Percentiles rank a stretch among this genome's conserved stretches.
phyloP scores from a whole-genome alignment of 73 alveolate genomes.

The Paramecium tetraurelia region DNA sequence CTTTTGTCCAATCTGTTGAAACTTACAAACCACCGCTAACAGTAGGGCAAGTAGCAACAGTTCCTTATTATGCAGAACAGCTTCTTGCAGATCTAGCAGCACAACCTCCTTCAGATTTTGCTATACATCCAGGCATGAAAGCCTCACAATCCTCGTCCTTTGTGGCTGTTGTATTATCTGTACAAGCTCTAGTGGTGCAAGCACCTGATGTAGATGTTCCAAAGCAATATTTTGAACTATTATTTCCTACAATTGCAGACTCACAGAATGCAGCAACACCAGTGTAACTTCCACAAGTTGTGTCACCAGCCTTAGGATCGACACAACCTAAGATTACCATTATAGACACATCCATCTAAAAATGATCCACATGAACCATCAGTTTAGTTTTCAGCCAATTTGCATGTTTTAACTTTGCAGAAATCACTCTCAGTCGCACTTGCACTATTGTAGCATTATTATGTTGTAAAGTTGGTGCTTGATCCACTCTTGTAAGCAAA shows the following conservation, averaged over 20 bases:
- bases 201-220: background rate
- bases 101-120: conserved; percentile 1
- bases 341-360: background rate
- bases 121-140: background rate
- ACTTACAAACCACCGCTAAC: background rate
- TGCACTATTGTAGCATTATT: background rate
- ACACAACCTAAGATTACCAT: background rate
- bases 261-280: background rate
- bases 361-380: background rate
- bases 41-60: background rate
- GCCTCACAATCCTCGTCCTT: background rate
- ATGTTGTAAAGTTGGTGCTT: background rate
- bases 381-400: background rate
- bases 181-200: background rate
- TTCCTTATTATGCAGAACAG: background rate
- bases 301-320: background rate
- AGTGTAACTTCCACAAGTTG: background rate
- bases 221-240: background rate
- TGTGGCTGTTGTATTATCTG: background rate
- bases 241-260: background rate
- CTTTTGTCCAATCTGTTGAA: background rate
- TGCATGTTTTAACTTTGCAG: background rate
- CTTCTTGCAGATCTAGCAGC: background rate
- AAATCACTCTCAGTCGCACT: background rate
- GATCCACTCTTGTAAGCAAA: background rate